These are phyloP conservation scores for Hyaloscypha variabilis DNA, from an alignment of 495 filamentous ascomycete species.

Conservation along the genomic window DNA sequence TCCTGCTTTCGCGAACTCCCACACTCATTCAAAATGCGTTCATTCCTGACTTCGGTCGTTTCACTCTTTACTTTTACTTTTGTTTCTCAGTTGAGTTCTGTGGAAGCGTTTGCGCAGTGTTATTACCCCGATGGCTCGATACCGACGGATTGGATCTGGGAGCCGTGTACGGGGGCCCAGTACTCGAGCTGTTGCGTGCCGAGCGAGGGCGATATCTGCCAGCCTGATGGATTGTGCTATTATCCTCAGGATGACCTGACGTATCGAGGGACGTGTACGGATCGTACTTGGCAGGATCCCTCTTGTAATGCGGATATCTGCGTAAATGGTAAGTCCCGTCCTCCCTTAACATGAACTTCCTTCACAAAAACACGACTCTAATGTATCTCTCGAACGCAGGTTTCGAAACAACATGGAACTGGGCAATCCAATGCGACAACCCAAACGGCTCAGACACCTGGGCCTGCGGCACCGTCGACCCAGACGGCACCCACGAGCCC, in stretches of 20 bases:
- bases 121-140: slow-evolving; percentile 30
- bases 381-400: background rate
- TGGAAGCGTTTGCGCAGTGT: slow-evolving; percentile 19
- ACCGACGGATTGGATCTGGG: slow-evolving; percentile 21
- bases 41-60: background rate
- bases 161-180: slow-evolving; percentile 18
- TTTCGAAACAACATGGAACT: slow-evolving; percentile 26
- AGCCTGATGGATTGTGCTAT: slow-evolving; percentile 25
- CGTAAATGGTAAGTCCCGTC: slow-evolving; percentile 15
- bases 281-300: slow-evolving; percentile 24
- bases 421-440: slow-evolving; percentile 12
- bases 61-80: slow-evolving; percentile 11
- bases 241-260: slow-evolving; percentile 1
- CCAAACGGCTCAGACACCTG: background rate
- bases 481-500: background rate
- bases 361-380: background rate
- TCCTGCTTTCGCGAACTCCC: background rate
- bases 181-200: slow-evolving; percentile 23
- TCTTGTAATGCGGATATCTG: slow-evolving; percentile 21
- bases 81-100: slow-evolving; percentile 3
- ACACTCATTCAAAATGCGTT: slow-evolving; percentile 7
- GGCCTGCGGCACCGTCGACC: slow-evolving; percentile 6
- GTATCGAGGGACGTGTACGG: slow-evolving; percentile 27
- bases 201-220: slow-evolving; percentile 24
- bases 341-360: too few relatives aligned